Conservation (phyloP, 768 basidiomycete genomes). For the Termitomyces titanicus region DNA sequence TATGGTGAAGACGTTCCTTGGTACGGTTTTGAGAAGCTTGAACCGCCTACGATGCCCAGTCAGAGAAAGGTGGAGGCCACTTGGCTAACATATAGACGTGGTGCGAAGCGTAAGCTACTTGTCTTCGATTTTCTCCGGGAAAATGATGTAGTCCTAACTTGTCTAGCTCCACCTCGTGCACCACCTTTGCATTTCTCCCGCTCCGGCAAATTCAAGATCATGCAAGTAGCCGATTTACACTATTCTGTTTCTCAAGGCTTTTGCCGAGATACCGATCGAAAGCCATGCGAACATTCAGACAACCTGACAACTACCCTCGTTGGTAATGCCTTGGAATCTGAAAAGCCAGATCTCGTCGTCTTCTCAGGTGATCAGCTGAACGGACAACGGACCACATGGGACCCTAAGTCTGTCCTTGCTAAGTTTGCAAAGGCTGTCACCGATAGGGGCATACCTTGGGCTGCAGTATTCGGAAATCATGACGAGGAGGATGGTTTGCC, state of each 20-base stretch:
- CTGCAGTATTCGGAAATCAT: conserved; percentile 93
- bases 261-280: conserved; percentile 72
- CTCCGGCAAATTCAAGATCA: conserved; percentile 83
- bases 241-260: conserved; percentile 77
- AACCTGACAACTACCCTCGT: conserved; percentile 76
- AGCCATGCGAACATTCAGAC: conserved; percentile 63
- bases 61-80: conserved; percentile 45
- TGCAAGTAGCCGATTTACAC: conserved; percentile 93
- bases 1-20: conserved; percentile 83
- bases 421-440: conserved; percentile 83
- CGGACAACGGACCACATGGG: conserved; percentile 89
- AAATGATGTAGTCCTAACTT: conserved; percentile 5
- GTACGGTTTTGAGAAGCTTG: conserved; percentile 80
- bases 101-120: conserved; percentile 60
- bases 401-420: conserved; percentile 80
- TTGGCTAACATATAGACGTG: conserved; percentile 65
- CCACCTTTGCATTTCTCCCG: conserved; percentile 79
- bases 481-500: conserved; percentile 70
- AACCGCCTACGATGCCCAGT: conserved; percentile 52
- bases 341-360: conserved; percentile 89
- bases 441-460: conserved; percentile 80
- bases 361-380: conserved; percentile 94
- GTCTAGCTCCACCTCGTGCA: conserved; percentile 61
- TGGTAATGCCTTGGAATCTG: conserved; percentile 62
- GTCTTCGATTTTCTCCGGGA: not conserved